Percentiles rank a stretch among this genome's conserved stretches.
phyloP scores from a whole-genome alignment of 495 filamentous ascomycete genomes.

The Hypoxylon cercidicola region DNA sequence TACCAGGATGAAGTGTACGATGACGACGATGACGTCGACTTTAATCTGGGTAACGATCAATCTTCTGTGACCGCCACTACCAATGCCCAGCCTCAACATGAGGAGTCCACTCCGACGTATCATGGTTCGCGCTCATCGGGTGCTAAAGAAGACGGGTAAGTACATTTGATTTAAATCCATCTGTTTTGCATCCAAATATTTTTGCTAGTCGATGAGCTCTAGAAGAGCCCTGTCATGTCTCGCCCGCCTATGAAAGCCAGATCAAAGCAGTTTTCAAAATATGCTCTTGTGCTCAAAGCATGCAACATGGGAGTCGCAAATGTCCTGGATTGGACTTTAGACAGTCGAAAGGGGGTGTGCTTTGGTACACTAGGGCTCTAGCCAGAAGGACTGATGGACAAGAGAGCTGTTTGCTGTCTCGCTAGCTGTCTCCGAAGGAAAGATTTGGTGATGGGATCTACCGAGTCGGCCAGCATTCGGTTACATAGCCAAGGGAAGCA shows the following conservation, averaged over 20 bases:
- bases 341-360: conserved; percentile 18
- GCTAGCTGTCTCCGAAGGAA: conserved; percentile 35
- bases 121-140: conserved; percentile 63
- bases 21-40: conserved; percentile 72
- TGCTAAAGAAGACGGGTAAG: conserved; percentile 99
- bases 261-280: conserved; percentile 18
- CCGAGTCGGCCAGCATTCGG: conserved; percentile 43
- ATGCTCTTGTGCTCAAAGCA: conserved; percentile 20
- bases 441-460: conserved; percentile 36
- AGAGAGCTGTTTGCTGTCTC: conserved; percentile 35
- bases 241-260: conserved; percentile 16
- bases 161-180: conserved; percentile 49
- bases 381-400: conserved; percentile 31
- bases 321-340: conserved; percentile 17
- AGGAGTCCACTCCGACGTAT: conserved; percentile 42
- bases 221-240: conserved; percentile 23
- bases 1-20: conserved; percentile 64
- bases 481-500: conserved; percentile 38
- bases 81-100: conserved; percentile 50
- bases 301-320: conserved; percentile 2
- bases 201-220: conserved; percentile 24
- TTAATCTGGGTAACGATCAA: conserved; percentile 62
- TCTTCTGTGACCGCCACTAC: conserved; percentile 40
- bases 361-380: conserved; percentile 33
- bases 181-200: conserved; percentile 32